Conservation (phyloP, 129 eudicot species). For the Ambrosia artemisiifolia region DNA sequence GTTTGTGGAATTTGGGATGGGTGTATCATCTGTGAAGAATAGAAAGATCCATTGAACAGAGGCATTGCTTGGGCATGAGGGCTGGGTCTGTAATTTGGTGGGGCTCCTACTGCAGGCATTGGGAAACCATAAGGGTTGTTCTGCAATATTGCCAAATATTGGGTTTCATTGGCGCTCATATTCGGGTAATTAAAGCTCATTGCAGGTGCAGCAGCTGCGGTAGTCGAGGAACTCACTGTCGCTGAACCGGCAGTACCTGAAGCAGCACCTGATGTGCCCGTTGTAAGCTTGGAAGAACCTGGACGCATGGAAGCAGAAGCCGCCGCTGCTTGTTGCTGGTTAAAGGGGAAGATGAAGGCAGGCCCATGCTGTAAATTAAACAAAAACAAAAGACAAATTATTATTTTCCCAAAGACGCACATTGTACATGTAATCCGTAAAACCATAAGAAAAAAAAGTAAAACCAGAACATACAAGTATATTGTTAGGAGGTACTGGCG, state of each 20-base stretch:
- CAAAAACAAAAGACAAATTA: background rate
- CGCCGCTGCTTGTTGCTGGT: slow-evolving; percentile 80
- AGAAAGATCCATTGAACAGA: slow-evolving; percentile 69
- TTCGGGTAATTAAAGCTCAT: slow-evolving; percentile 84
- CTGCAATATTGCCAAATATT: slow-evolving; percentile 75
- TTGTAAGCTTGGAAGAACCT: slow-evolving; percentile 39
- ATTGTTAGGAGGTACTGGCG: slow-evolving; percentile 68
- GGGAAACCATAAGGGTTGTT: slow-evolving; percentile 74
- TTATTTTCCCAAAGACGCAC: background rate
- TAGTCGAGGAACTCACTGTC: slow-evolving; percentile 34
- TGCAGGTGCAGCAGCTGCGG: slow-evolving; percentile 38
- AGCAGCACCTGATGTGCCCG: slow-evolving; percentile 37
- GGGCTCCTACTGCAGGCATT: slow-evolving; percentile 73
- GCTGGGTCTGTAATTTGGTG: slow-evolving; percentile 66
- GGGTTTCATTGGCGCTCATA: slow-evolving; percentile 70
- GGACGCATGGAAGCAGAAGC: slow-evolving; percentile 69
- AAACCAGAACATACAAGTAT: slow-evolving; percentile 45
- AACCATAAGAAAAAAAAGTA: too few relatives aligned
- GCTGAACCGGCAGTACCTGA: slow-evolving; percentile 39
- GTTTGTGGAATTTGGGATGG: slow-evolving; percentile 75
- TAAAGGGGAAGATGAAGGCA: slow-evolving; percentile 75
- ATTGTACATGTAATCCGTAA: background rate
- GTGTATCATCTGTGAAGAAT: slow-evolving; percentile 83
- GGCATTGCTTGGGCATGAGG: slow-evolving; percentile 77
- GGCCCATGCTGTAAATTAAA: slow-evolving; percentile 62